Base-by-base conservation (phyloP, 441 rosid genomes). In the Adansonia rubrostipa region DNA sequence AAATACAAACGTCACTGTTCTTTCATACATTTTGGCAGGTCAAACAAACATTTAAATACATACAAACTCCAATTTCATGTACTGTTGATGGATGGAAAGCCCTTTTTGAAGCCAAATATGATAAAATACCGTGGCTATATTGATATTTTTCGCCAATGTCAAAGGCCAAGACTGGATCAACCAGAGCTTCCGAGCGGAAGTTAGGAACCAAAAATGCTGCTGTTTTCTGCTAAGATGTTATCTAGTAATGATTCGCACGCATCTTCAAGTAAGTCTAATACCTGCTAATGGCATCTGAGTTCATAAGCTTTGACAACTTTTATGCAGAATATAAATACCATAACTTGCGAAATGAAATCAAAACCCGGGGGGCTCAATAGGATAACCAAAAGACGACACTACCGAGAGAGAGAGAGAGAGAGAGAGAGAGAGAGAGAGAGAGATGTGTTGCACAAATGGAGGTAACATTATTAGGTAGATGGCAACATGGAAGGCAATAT, bases 231-330 rank as follows among this genome's bases (percentile, higher is more conserved):
- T 82, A 85, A 69, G 74, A 93, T 82, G 86, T 87, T 87, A 78
- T 95, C 97, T 82, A 95, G 78, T 89, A 92, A 80, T n/a, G 97
- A 92, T 78, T 88, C 94, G 63, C 98, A 96, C 17, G 96, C 96
- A 88, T 96, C 98, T 84, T 91, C 97, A 78, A 93, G 98, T 79
- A 93, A 73, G 84, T 93, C 94, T 81, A 95, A 77, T 70, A 93
- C 99, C 98, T 93, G 86, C 33, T 28, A 65, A 71, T 22, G n/a
- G 11, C 45, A 45, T 80, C 33, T 33, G 28, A 64, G 19, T 28
- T 28, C 42, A 28, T 8, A 8, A 33, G 73, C 70, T 65, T 63
- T 36, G 13, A 17, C 42, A 48, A 15, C 3, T 65, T 69, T 8
- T 13, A 48, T 22, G 42, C 58, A 69, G 73, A 69, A 6, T 6